Conservation (phyloP, 2,329 filamentous ascomycete species). For the Fusarium sp. region DNA sequence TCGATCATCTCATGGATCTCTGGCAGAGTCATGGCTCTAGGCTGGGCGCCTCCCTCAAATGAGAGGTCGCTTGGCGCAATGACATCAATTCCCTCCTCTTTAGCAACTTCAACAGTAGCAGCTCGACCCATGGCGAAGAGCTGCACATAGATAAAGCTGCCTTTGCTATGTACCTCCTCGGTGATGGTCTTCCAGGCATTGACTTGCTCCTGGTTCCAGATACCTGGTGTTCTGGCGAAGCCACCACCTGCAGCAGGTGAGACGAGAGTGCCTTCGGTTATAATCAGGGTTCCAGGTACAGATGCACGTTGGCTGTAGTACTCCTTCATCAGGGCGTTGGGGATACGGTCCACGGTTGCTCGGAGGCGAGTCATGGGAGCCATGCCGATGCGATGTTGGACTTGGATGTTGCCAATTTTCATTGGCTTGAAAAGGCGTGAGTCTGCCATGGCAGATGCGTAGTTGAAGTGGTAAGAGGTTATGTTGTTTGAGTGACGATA, state of each 20-base stretch:
- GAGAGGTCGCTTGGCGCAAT: conserved; percentile 47
- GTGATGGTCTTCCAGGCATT: conserved; percentile 70
- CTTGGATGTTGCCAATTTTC: conserved; percentile 53
- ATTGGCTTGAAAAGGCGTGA: conserved; percentile 58
- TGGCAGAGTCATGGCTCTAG: conserved; percentile 70
- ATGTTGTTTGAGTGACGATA: rapidly evolving
- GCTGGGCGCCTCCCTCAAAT: conserved; percentile 62
- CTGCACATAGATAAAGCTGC: conserved; percentile 70
- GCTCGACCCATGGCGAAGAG: conserved; percentile 71
- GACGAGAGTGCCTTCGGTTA: conserved; percentile 60
- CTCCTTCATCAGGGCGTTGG: conserved; percentile 53
- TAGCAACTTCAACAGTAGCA: conserved; percentile 51
- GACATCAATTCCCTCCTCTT: conserved; percentile 47
- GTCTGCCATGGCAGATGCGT: conserved; percentile 30
- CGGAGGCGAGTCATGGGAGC: conserved; percentile 68
- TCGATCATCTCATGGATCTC: conserved; percentile 73
- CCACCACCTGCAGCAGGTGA: conserved; percentile 51
- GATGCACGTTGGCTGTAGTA: conserved; percentile 61
- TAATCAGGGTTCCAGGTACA: conserved; percentile 57
- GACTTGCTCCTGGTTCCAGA: conserved; percentile 68
- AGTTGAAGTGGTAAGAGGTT: too few relatives aligned
- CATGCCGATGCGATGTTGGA: conserved; percentile 63
- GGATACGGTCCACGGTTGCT: conserved; percentile 52
- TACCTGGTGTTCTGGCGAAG: conserved; percentile 64
- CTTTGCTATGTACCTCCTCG: conserved; percentile 72